Conservation (phyloP, 768 basidiomycete genomes). For the Boletus reticuloceps region DNA sequence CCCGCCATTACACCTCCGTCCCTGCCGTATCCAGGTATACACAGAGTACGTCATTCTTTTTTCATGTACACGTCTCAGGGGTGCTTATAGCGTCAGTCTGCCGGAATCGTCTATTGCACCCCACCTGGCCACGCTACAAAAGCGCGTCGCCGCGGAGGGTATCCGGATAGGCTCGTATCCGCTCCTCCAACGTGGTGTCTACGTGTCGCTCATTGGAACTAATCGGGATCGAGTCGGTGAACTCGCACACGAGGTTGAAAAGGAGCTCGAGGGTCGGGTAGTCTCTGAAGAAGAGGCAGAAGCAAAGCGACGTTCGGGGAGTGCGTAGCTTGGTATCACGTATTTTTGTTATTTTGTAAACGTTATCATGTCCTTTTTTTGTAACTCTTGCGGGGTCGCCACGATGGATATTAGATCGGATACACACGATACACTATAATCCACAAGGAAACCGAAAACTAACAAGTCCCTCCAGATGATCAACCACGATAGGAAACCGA, state of each 20-base stretch:
- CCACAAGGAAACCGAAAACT: too few species aligned
- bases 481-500: not conserved
- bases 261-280: slow-evolving; percentile 53
- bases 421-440: too few species aligned
- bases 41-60: slow-evolving; percentile 53
- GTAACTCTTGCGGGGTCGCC: too few species aligned
- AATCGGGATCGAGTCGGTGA: slow-evolving; percentile 46
- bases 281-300: slow-evolving; percentile 66
- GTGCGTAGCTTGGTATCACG: not conserved
- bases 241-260: slow-evolving; percentile 62
- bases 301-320: slow-evolving; percentile 39
- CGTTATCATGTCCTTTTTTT: too few species aligned
- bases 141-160: slow-evolving; percentile 67
- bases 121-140: slow-evolving; percentile 75
- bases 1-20: slow-evolving; percentile 71
- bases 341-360: not conserved
- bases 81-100: slow-evolving; percentile 33
- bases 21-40: slow-evolving; percentile 78
- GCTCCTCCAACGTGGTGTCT: slow-evolving; percentile 55
- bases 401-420: too few species aligned
- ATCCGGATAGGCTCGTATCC: slow-evolving; percentile 85
- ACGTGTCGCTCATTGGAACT: slow-evolving; percentile 57
- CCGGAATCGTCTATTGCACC: slow-evolving; percentile 88
- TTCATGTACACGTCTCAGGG: not conserved
- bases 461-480: not conserved